A percentile compares a stretch with the other conserved stretches of the same genome.
Evolutionary conservation across 106 monocot genomes (phyloP).

Genomic region (Dendrobium huoshanense): DNA sequence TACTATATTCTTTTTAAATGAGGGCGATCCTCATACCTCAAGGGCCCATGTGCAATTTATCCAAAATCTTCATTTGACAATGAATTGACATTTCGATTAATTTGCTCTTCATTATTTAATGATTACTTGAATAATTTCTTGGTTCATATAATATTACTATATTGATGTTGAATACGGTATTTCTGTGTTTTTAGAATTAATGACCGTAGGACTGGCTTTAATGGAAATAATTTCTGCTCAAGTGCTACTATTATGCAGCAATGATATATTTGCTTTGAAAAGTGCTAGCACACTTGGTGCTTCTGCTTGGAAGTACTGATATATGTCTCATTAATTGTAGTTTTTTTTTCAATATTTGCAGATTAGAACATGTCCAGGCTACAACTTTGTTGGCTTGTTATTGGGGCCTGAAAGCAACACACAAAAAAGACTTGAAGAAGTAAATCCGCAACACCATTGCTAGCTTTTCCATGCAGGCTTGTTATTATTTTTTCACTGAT

Average conservation of each 20-base stretch:
- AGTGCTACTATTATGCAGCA: too few species aligned
- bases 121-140: neutral
- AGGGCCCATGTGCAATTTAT: neutral
- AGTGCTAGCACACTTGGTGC: neutral
- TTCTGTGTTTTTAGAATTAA: neutral
- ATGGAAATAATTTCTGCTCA: too few species aligned
- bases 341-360: constrained; percentile 13
- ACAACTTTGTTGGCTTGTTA: constrained; percentile 66
- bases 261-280: too few species aligned
- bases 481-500: neutral
- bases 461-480: neutral
- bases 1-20: neutral
- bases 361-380: constrained; percentile 54
- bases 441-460: constrained; percentile 17
- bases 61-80: neutral
- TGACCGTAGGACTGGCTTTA: neutral
- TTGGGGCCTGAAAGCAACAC: constrained; percentile 82
- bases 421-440: constrained; percentile 82
- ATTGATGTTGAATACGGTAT: neutral
- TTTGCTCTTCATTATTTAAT: neutral
- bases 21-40: neutral
- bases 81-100: neutral
- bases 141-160: neutral
- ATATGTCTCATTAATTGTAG: neutral
- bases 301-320: neutral